A percentile compares a stretch with the other conserved stretches of the same genome.
These are phyloP conservation scores for Emergomyces africanus DNA, from an alignment of 2,329 filamentous ascomycete genomes.

Conservation along the genomic window DNA sequence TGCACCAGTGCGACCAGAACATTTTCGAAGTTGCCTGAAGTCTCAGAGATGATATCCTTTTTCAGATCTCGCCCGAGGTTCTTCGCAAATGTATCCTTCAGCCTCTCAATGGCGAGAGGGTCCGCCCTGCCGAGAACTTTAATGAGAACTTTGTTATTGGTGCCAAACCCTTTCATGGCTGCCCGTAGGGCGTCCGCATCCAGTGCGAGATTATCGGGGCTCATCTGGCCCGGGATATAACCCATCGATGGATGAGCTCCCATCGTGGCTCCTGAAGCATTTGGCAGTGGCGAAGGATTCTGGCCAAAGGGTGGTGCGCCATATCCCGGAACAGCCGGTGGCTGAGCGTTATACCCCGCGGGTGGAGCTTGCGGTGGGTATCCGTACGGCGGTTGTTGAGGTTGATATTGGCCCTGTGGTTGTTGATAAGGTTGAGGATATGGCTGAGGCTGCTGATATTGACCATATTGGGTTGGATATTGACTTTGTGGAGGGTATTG, in stretches of 20 bases:
- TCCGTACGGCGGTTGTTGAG: slow-evolving; percentile 6
- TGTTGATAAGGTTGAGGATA: slow-evolving; percentile 1
- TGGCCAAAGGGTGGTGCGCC: slow-evolving; percentile 1
- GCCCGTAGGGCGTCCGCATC: slow-evolving; percentile 56
- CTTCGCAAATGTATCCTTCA: slow-evolving; percentile 51
- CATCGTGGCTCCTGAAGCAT: slow-evolving; percentile 34
- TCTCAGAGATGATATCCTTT: slow-evolving; percentile 60
- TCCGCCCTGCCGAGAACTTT: slow-evolving; percentile 54
- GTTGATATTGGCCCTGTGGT: slow-evolving; percentile 6
- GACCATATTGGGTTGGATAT: slow-evolving; percentile 1
- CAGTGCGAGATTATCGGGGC: slow-evolving; percentile 48
- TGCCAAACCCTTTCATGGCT: slow-evolving; percentile 81
- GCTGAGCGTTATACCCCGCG: slow-evolving; percentile 1
- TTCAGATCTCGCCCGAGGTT: slow-evolving; percentile 52
- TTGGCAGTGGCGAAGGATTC: background rate
- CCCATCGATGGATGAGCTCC: slow-evolving; percentile 48
- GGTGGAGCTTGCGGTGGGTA: slow-evolving; percentile 6
- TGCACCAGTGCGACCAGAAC: slow-evolving; percentile 56
- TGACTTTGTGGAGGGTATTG: slow-evolving; percentile 8
- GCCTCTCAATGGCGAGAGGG: slow-evolving; percentile 54
- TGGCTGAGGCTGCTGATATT: background rate
- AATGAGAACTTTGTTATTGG: slow-evolving; percentile 62
- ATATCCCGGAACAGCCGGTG: slow-evolving; percentile 3
- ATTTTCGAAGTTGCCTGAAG: slow-evolving; percentile 55
- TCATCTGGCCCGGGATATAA: slow-evolving; percentile 52